These are phyloP conservation scores for Aspergillus persii DNA, from an alignment of 2,329 filamentous ascomycete genomes.

Conservation along the genomic window DNA sequence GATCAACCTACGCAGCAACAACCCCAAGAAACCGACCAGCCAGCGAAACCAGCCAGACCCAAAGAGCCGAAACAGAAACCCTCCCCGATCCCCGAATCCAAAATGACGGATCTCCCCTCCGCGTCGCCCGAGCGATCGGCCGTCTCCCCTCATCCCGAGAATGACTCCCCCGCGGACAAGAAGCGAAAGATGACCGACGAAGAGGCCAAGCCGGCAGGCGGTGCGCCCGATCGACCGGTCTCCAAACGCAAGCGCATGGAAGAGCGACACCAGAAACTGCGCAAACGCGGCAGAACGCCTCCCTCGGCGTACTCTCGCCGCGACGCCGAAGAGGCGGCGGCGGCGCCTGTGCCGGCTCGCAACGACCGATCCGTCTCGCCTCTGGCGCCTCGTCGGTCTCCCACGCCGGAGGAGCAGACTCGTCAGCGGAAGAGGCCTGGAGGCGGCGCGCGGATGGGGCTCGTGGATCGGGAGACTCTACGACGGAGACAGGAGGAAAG, in stretches of 20 bases:
- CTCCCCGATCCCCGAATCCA: neutral
- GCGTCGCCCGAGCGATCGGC: neutral
- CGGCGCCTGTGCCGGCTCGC: constrained; percentile 11
- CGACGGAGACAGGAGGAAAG: constrained; percentile 45
- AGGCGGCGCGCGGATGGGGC: constrained; percentile 43
- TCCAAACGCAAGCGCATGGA: constrained; percentile 41
- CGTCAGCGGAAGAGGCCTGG: constrained; percentile 48
- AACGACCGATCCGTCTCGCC: constrained; percentile 43
- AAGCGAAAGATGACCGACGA: constrained; percentile 31
- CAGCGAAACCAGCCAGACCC: neutral
- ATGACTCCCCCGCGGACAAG: constrained; percentile 19
- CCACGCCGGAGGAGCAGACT: constrained; percentile 36
- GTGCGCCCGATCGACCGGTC: constrained; percentile 24
- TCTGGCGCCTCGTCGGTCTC: constrained; percentile 40
- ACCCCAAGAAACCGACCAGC: neutral
- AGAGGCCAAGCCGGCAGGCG: constrained; percentile 16
- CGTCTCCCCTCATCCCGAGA: constrained; percentile 1
- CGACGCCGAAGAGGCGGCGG: constrained; percentile 27
- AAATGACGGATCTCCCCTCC: neutral
- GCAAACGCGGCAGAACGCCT: constrained; percentile 36
- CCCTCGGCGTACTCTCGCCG: constrained; percentile 42
- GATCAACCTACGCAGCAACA: neutral
- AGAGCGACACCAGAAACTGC: constrained; percentile 38
- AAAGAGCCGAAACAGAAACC: neutral
- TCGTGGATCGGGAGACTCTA: constrained; percentile 38